Base-by-base conservation (phyloP, 2,329 filamentous ascomycete species). In the Diaporthe batatas region DNA sequence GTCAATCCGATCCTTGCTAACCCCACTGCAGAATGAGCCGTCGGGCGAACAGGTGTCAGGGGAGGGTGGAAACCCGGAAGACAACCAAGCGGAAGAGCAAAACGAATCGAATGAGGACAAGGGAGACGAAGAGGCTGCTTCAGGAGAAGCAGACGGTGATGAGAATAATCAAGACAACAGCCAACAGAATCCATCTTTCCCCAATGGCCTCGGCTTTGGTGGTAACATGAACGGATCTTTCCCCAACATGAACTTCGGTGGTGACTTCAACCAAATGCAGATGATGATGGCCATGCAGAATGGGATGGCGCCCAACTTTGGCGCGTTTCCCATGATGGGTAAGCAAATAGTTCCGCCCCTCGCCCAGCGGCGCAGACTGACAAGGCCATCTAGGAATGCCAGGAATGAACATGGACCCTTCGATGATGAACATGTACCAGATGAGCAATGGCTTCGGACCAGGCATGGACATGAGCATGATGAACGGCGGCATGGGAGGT, bases 301-400 rank as follows among this genome's bases (percentile, higher is more conserved):
- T 78, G 89, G 89, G 77, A 91, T 91, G 88, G 85, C 85, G 57
- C 81, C 85, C 76, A 83, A 83, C 2, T 91, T 91, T 78, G 86
- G 86, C 72, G 85, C 84, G 74, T 92, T 92, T 79, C 87, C 92
- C 69, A 94, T 96, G 91, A 98, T 98, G 93, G 93, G 95, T 98
- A 90, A 81, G 93, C 87, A 62, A 12, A 16, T 6, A n/a, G 42
- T 29, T 36, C 44, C 16, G n/a, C n/a, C 6, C 23, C 18, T 12
- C 7, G 2, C 25, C 6, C 49, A 25, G n/a, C 36, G 36, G 36
- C 72, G 72, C 64, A 64, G 32, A 74, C 81, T 86, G 78, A 83
- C 74, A 64, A 21, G 29, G 29, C 23, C 0, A 76, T 32, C 1
- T 76, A 93, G 93, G 91, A 80, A 95, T 96, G 92, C 86, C 92